Conservation (phyloP, 1,284 basidiomycete species). For the Amylostereum chailletii region DNA sequence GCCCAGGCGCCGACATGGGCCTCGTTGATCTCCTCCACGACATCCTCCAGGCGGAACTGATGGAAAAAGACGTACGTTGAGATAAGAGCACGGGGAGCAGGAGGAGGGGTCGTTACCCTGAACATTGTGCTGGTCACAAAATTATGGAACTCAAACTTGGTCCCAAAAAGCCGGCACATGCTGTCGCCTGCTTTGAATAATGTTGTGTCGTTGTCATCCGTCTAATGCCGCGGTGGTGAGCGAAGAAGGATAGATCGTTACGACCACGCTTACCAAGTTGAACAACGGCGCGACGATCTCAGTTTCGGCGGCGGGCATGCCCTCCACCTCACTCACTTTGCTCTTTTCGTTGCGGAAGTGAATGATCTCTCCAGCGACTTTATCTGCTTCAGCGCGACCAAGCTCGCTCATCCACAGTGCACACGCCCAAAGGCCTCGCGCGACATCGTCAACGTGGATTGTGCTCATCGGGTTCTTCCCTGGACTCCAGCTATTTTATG, state of each 20-base stretch:
- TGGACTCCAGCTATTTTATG: constrained; percentile 51
- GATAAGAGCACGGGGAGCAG: background rate
- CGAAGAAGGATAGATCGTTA: background rate
- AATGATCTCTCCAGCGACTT: constrained; percentile 58
- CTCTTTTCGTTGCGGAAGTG: constrained; percentile 66
- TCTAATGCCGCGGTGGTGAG: constrained; percentile 27
- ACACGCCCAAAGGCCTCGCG: constrained; percentile 66
- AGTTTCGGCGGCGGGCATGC: constrained; percentile 45
- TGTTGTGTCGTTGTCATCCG: constrained; percentile 76
- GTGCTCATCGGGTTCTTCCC: constrained; percentile 78
- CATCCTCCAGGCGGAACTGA: constrained; percentile 54
- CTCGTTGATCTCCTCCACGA: constrained; percentile 84
- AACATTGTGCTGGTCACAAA: constrained; percentile 61
- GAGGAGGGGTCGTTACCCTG: constrained; percentile 38
- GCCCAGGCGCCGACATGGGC: constrained; percentile 82
- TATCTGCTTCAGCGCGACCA: constrained; percentile 55
- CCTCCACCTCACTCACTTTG: constrained; percentile 52
- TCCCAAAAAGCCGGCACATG: constrained; percentile 71
- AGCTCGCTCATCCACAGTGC: constrained; percentile 63
- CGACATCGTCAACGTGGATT: constrained; percentile 72
- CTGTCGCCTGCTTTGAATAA: constrained; percentile 66
- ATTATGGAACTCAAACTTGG: constrained; percentile 81
- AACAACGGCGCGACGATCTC: constrained; percentile 70
- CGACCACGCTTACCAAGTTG: constrained; percentile 51
- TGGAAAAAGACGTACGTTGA: background rate